phyloP scores from a whole-genome alignment of 2,329 filamentous ascomycete species.

The Fusarium sterilihyphosum region DNA sequence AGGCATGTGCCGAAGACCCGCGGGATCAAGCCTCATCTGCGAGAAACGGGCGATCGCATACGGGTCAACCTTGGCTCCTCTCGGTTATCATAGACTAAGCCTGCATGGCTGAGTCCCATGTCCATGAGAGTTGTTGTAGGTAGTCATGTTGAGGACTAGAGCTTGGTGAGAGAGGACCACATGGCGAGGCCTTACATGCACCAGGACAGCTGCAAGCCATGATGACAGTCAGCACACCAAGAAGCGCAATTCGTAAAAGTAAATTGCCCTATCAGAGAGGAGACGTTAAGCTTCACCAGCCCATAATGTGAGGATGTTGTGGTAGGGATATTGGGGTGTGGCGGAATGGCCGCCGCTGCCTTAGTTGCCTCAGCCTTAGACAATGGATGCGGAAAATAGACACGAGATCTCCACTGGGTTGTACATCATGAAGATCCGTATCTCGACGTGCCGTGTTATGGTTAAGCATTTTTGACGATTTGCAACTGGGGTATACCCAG shows the following conservation, averaged over 20 bases:
- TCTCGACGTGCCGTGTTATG: neutral
- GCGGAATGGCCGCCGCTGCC: neutral
- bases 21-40: slow-evolving; percentile 15
- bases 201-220: slow-evolving; percentile 27
- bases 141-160: slow-evolving; percentile 7
- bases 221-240: slow-evolving; percentile 26
- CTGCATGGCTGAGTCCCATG: slow-evolving; percentile 6
- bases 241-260: neutral
- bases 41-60: slow-evolving; percentile 10
- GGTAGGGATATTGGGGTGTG: slow-evolving; percentile 1
- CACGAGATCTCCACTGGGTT: neutral
- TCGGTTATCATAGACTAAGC: neutral
- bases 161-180: slow-evolving; percentile 15
- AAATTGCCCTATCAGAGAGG: slow-evolving; percentile 9
- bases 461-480: neutral
- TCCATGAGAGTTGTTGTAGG: slow-evolving; percentile 5
- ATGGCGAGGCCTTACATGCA: slow-evolving; percentile 23
- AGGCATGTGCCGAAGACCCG: slow-evolving; percentile 27
- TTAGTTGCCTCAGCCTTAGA: slow-evolving; percentile 10
- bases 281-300: neutral
- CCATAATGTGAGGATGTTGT: neutral
- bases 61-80: neutral
- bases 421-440: neutral
- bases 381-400: slow-evolving; percentile 9
- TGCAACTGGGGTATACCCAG: slow-evolving; percentile 10